Evolutionary conservation across 2,329 filamentous ascomycete species (phyloP).

Genomic region (Microsporum ferrugineum): DNA sequence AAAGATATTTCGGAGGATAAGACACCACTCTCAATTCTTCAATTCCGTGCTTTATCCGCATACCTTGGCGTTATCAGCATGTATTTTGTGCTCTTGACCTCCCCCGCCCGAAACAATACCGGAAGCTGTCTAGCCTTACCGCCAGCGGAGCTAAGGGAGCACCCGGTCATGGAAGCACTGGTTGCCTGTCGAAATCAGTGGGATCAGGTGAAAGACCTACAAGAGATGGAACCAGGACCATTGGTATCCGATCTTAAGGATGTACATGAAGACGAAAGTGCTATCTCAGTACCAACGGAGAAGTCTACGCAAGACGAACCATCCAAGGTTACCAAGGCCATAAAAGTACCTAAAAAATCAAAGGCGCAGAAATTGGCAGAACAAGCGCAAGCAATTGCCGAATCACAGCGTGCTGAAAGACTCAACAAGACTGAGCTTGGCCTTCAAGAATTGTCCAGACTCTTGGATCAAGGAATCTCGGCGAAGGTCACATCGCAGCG

Average conservation of each 20-base stretch:
- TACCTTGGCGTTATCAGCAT: conserved; percentile 80
- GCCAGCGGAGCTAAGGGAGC: conserved; percentile 71
- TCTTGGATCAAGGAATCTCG: conserved; percentile 39
- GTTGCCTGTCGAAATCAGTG: conserved; percentile 71
- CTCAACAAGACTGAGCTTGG: conserved; percentile 53
- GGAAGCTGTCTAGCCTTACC: conserved; percentile 51
- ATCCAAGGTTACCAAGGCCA: conserved; percentile 16
- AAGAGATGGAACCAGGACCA: conserved; percentile 9
- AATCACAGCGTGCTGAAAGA: conserved; percentile 43
- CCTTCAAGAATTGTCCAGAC: conserved; percentile 57
- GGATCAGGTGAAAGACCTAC: conserved; percentile 45
- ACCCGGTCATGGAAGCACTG: conserved; percentile 79
- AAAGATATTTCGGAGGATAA: conserved; percentile 27
- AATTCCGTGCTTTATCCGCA: conserved; percentile 68
- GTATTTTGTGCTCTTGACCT: conserved; percentile 91
- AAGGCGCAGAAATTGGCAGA: conserved; percentile 42
- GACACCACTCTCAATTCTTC: conserved; percentile 48
- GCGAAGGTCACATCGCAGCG: conserved; percentile 36
- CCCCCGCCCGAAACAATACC: conserved; percentile 52
- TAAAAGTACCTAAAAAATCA: conserved; percentile 32
- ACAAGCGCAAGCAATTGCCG: conserved; percentile 44
- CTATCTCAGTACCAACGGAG: background rate
- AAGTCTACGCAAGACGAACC: conserved; percentile 16
- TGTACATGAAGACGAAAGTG: conserved; percentile 1
- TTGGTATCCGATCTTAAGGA: background rate